A percentile compares a stretch with the other conserved stretches of the same genome.
phyloP scores from a whole-genome alignment of 805 yeast species.

The Monosporozyma unispora region DNA sequence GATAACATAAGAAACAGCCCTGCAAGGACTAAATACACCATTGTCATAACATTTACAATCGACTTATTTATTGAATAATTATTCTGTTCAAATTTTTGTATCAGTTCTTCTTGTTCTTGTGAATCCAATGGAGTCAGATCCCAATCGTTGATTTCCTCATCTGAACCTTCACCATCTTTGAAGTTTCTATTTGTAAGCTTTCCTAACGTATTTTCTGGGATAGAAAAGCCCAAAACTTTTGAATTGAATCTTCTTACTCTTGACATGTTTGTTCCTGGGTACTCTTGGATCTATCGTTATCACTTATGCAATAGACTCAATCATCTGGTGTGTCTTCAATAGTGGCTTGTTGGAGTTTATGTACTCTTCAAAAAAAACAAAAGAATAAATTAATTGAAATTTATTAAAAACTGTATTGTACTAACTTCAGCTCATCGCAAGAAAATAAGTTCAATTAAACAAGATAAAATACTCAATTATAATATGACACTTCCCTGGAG shows the following conservation, averaged over 20 bases:
- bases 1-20: constrained; percentile 19
- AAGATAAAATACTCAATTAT: background rate
- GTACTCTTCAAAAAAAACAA: too few relatives aligned
- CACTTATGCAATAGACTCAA: too few relatives aligned
- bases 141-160: constrained; percentile 10
- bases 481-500: constrained; percentile 11
- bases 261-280: constrained; percentile 12
- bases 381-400: too few relatives aligned
- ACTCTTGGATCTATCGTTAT: too few relatives aligned
- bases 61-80: constrained; percentile 15
- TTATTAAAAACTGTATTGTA: too few relatives aligned
- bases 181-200: background rate
- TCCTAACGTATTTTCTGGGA: background rate
- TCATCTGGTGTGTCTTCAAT: too few relatives aligned
- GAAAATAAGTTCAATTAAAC: background rate
- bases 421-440: background rate
- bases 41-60: constrained; percentile 14
- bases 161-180: background rate
- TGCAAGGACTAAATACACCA: constrained; percentile 16
- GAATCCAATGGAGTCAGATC: constrained; percentile 21
- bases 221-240: constrained; percentile 7
- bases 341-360: too few relatives aligned
- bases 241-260: constrained; percentile 18
- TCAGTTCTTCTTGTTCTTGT: constrained; percentile 28
- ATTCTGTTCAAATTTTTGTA: constrained; percentile 18